A percentile compares a stretch with the other conserved stretches of the same genome.
These are phyloP conservation scores for Globisporangium carolinianum DNA, from an alignment of 352 stramenopile genomes.

Conservation along the genomic window DNA sequence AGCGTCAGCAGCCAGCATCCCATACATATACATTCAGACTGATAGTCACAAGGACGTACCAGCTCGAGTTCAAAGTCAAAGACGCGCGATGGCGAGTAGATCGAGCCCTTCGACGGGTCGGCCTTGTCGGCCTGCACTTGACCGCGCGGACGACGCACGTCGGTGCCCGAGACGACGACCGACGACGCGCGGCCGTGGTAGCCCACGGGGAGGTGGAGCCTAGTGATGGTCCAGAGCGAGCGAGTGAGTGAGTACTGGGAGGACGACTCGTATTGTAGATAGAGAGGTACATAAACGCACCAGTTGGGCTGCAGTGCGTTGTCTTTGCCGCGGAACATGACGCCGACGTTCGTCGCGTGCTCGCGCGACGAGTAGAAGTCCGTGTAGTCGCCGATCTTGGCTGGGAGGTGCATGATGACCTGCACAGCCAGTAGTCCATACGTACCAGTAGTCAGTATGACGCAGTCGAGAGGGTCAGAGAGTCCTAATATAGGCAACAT, in stretches of 20 bases:
- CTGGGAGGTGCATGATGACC: conserved; percentile 89
- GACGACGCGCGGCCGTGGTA: conserved; percentile 95
- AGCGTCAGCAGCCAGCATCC: background rate
- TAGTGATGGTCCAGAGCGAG: conserved; percentile 3
- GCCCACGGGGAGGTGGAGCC: conserved; percentile 94
- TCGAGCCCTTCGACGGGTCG: conserved; percentile 90
- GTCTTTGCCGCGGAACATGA: conserved; percentile 91
- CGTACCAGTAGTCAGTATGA: too few species aligned
- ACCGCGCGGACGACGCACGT: conserved; percentile 81
- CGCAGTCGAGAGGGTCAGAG: too few species aligned
- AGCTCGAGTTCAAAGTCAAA: conserved; percentile 98
- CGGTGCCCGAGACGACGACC: conserved; percentile 83
- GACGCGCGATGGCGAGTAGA: conserved; percentile 83
- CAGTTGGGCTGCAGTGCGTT: conserved; percentile 97
- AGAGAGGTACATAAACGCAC: conserved; percentile 14
- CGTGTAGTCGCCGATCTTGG: conserved; percentile 95
- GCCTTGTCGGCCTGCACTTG: conserved; percentile 89
- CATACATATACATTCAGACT: too few species aligned
- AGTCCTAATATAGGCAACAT: background rate
- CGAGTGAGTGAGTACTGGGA: background rate
- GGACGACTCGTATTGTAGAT: too few species aligned
- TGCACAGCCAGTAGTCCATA: background rate
- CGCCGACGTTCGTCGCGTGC: conserved; percentile 94
- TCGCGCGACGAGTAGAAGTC: conserved; percentile 97
- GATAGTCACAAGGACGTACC: conserved; percentile 12